A percentile compares a stretch with the other conserved stretches of the same genome.
phyloP scores from a whole-genome alignment of 1,284 basidiomycete genomes.

The Neotropicomus parvogracilis region DNA sequence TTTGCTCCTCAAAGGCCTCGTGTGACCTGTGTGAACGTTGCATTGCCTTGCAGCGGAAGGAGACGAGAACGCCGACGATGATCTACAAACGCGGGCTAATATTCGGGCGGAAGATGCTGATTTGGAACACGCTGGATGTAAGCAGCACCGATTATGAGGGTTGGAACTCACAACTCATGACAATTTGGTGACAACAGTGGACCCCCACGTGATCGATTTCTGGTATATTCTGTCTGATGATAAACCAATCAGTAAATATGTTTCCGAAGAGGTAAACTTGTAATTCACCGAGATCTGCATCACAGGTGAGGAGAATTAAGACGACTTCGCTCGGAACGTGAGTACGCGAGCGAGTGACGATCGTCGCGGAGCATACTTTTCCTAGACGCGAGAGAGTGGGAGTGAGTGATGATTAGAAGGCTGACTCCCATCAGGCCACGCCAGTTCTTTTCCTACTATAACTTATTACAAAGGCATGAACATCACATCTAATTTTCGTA shows the following conservation, averaged over 20 bases:
- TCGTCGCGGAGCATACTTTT: not conserved
- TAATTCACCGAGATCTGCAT: not conserved
- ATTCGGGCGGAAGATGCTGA: not conserved
- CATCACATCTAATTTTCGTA: no score
- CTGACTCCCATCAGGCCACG: not conserved
- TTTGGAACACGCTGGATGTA: not conserved
- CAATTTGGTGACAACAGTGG: not conserved
- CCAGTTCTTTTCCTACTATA: not conserved
- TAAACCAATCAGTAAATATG: not conserved
- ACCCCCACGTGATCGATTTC: not conserved
- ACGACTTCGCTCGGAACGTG: not conserved
- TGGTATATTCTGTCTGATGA: not conserved
- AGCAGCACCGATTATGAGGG: not conserved
- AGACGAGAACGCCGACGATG: not conserved
- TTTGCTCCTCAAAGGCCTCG: not conserved
- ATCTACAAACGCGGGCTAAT: not conserved
- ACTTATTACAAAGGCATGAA: not conserved
- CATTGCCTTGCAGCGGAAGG: not conserved
- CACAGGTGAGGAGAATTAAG: not conserved
- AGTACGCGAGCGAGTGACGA: not conserved
- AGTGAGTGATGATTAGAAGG: not conserved
- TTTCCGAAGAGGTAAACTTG: not conserved
- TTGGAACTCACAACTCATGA: not conserved
- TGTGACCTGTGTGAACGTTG: not conserved
- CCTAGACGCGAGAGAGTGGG: not conserved